Base-by-base conservation (phyloP, 345 rosid species). In the Dipteronia dyeriana region DNA sequence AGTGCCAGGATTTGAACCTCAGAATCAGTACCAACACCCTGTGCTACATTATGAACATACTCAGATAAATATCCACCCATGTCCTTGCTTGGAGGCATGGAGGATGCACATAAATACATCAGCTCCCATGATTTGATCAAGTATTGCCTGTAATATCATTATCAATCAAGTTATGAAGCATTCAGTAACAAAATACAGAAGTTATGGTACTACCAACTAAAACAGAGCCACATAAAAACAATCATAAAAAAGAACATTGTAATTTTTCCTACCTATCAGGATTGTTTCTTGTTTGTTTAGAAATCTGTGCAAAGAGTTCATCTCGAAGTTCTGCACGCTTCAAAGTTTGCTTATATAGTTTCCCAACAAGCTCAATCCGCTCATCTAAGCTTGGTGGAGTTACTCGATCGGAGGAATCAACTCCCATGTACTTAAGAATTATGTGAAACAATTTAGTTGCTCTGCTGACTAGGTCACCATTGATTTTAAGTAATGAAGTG, bases 11-110 rank as follows among this genome's bases (percentile, higher is more conserved):
- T 79, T 75, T 92, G 97, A 26, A 93, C 91, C 82, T 94, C 97
- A 0, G 97, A 87, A 80, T 91, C 98, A 63, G 82, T 90, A 41
- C 73, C 79, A 3, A 84, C 81, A 78, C 89, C 94, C 70, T 94
- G 88, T 16, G 98, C 94, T 51, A 91, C 92, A 79, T 88, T 88
- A 71, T 94, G 98, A 74, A 92, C 84, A 82, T 94, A 96, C 87
- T 93, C 98, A 3, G 95, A 92, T n/a, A 96, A 82, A 87, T 88
- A 96, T 45, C 91, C 98, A 78, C 94, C 91, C 74, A 96, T 92
- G 77, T 96, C 99, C 90, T 94, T 96, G 90, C 97, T 91, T 61
- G 99, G 98, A 80, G 99, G 97, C 98, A 94, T 94, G 49, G 98
- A 88, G 38, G 99, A 96, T 56, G 97, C 98, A 82, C 99, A 94